phyloP scores from a whole-genome alignment of 352 stramenopile species.

The Phytophthora sp. region DNA sequence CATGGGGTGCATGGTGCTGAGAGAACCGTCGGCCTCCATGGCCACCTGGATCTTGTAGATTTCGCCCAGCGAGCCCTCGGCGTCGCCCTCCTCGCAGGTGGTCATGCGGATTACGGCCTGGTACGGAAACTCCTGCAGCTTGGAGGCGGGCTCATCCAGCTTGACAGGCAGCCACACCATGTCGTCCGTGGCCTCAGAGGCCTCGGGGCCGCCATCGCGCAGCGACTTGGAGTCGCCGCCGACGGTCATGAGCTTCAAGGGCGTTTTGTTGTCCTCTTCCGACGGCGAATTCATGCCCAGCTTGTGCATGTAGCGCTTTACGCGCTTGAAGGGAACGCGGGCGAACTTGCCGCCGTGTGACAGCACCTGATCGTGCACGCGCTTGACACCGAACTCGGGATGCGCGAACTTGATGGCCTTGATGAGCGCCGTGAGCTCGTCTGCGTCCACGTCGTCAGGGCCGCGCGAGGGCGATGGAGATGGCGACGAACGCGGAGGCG shows the following conservation, averaged over 20 bases:
- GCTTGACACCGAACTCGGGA: slow-evolving; percentile 83
- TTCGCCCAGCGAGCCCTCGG: slow-evolving; percentile 76
- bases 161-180: slow-evolving; percentile 85
- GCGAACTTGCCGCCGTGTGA: slow-evolving; percentile 82
- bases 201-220: slow-evolving; percentile 21
- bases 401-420: slow-evolving; percentile 90
- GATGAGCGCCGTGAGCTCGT: slow-evolving; percentile 86
- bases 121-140: slow-evolving; percentile 81
- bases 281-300: slow-evolving; percentile 60
- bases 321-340: slow-evolving; percentile 77
- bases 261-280: slow-evolving; percentile 45
- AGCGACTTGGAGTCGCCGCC: slow-evolving; percentile 79
- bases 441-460: slow-evolving; percentile 57
- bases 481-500: slow-evolving; percentile 25
- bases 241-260: slow-evolving; percentile 85
- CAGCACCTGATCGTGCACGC: slow-evolving; percentile 77
- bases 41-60: slow-evolving; percentile 93
- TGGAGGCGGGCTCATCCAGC: slow-evolving; percentile 81
- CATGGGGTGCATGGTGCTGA: slow-evolving; percentile 83
- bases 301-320: slow-evolving; percentile 89
- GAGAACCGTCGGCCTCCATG: slow-evolving; percentile 58
- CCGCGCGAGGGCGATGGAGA: slow-evolving; percentile 37
- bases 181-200: slow-evolving; percentile 30
- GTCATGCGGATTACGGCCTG: slow-evolving; percentile 89
- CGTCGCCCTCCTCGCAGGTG: slow-evolving; percentile 68